Conservation (phyloP, 2,329 filamentous ascomycete genomes). For the Stemphylium beticola region DNA sequence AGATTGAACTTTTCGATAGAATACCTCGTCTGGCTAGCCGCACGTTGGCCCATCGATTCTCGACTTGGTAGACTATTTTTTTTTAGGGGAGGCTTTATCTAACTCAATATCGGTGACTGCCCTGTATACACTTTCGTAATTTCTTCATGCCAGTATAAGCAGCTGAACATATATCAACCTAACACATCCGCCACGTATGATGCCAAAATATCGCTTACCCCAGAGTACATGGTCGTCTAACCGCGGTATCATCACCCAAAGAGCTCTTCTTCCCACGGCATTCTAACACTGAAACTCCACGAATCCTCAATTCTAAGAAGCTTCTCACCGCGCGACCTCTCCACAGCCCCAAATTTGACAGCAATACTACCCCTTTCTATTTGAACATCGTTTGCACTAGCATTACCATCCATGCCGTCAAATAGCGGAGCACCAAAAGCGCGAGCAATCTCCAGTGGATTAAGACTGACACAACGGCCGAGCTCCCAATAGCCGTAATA, state of each 20-base stretch:
- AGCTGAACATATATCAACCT: no score
- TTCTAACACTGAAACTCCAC: constrained; percentile 19
- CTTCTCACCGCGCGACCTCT: constrained; percentile 30
- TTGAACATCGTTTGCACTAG: constrained; percentile 19
- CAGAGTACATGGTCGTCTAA: no score
- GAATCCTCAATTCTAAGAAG: constrained; percentile 29
- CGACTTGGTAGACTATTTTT: no score
- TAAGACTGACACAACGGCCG: constrained; percentile 35
- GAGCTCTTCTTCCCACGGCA: constrained; percentile 30
- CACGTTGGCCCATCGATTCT: no score
- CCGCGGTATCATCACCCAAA: constrained; percentile 20
- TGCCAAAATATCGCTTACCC: no score
- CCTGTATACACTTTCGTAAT: no score
- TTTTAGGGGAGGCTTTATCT: no score
- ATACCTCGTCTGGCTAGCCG: no score
- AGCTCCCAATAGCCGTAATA: constrained; percentile 40
- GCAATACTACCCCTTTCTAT: constrained; percentile 26
- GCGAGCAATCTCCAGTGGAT: constrained; percentile 40
- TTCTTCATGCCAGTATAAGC: no score
- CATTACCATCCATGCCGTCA: constrained; percentile 34
- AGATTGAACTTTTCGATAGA: no score
- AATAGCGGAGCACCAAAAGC: constrained; percentile 43
- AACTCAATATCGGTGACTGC: no score
- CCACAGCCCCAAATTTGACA: constrained; percentile 31
- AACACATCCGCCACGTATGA: no score